Evolutionary conservation across 768 basidiomycete species (phyloP).

Genomic region (Udeniomyces megalosporus): DNA sequence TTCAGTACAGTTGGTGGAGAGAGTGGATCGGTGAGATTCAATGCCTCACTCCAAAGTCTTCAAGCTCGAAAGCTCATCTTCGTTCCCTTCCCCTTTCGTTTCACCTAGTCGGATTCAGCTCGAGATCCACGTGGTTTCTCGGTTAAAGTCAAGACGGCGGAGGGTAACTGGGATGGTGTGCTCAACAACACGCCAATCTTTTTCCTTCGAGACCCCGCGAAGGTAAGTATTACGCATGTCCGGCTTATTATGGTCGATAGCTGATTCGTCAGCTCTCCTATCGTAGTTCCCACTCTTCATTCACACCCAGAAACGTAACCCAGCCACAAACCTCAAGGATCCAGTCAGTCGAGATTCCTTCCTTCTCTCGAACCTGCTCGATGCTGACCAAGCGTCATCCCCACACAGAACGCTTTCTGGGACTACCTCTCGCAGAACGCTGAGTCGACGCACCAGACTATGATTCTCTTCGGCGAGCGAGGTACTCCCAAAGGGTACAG

Average conservation of each 20-base stretch:
- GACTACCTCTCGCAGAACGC: constrained; percentile 40
- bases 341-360: constrained; percentile 30
- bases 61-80: too few relatives aligned
- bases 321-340: constrained; percentile 81
- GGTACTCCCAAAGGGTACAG: constrained; percentile 41
- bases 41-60: too few relatives aligned
- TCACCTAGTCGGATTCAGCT: constrained; percentile 32
- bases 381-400: not conserved
- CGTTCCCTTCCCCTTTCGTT: too few relatives aligned
- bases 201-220: constrained; percentile 17
- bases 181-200: constrained; percentile 26
- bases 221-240: not conserved
- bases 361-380: not conserved
- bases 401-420: constrained; percentile 36
- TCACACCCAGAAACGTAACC: constrained; percentile 43
- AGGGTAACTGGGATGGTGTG: constrained; percentile 34
- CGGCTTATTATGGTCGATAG: not conserved
- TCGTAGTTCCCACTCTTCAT: constrained; percentile 36
- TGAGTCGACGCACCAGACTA: constrained; percentile 34
- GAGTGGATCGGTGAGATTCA: too few relatives aligned
- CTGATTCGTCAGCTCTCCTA: constrained; percentile 17
- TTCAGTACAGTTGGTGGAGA: constrained; percentile 38
- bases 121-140: constrained; percentile 20
- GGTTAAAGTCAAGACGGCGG: constrained; percentile 35
- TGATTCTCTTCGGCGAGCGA: constrained; percentile 35